Conservation (phyloP, 164 flowering plant species). For the Hamamelis virginiana region DNA sequence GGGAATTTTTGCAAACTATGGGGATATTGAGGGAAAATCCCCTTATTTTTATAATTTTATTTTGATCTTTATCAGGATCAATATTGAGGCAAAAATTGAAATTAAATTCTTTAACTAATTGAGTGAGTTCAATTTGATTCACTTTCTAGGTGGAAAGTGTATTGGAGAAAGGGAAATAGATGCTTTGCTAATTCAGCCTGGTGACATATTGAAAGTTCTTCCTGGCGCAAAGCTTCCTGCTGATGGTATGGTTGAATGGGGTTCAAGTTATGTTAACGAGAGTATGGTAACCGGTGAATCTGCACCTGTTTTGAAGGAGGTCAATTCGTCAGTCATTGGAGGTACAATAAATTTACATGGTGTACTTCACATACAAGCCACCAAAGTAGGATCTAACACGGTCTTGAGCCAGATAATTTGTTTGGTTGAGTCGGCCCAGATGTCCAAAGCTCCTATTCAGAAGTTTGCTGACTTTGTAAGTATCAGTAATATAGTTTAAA, state of each 20-base stretch:
- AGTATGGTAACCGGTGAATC: constrained; percentile 99
- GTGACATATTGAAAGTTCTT: constrained; percentile 80
- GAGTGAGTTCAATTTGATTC: constrained; percentile 9
- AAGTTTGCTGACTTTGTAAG: constrained; percentile 97
- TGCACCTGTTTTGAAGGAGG: constrained; percentile 69
- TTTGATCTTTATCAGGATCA: not conserved
- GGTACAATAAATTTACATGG: constrained; percentile 96
- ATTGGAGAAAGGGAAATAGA: constrained; percentile 83
- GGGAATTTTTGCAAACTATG: no score
- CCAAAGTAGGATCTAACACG: constrained; percentile 89
- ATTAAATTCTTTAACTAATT: not conserved
- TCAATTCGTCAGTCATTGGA: constrained; percentile 74
- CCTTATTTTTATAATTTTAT: not conserved
- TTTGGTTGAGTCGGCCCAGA: constrained; percentile 96
- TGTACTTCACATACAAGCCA: constrained; percentile 80
- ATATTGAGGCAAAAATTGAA: not conserved
- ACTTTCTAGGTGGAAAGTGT: constrained; percentile 58
- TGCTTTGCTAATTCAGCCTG: constrained; percentile 86
- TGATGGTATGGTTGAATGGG: constrained; percentile 90
- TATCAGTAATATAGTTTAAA: not conserved
- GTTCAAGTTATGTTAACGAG: constrained; percentile 93
- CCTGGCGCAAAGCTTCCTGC: constrained; percentile 95
- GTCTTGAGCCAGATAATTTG: constrained; percentile 91
- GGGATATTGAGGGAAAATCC: no score
- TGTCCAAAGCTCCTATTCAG: constrained; percentile 99